Base-by-base conservation (phyloP, 768 basidiomycete genomes). In the Termitomyces sp. region DNA sequence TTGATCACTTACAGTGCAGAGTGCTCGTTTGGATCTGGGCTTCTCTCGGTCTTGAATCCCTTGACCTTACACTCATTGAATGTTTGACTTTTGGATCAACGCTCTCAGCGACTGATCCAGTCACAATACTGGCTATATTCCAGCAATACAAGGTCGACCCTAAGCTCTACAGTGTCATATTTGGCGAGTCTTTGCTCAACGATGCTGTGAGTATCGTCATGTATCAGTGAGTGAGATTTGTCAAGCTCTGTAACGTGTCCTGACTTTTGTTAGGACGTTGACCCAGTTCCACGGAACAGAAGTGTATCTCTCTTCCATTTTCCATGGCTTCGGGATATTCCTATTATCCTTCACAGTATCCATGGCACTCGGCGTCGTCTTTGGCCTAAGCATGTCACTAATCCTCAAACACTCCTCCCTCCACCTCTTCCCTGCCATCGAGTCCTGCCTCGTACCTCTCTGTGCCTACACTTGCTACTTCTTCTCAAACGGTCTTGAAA, bases 201-300 rank as follows among this genome's bases (percentile, higher is more conserved):
- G 97, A 99, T 78, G 97, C 97, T 20, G 97, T 98, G 67, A 94
- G 92, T 81, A 98, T 98, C 77, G 95, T 98, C 72, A 94, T 99
- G 91, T 98, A 98, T 73, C 97, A 99, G 94, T 98, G 70, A 79
- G 94, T 89, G 59, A 45, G 38, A 44, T 44, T 48, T 53, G 2
- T 40, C 35, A 6, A 33, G 24, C 35, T 9, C 26, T 38, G 18
- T 50, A n/a, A 20, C 22, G 35, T 54, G 20, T 30, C 18, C 28
- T 57, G 45, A 52, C 16, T 28, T 16, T 32, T 36, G 14, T 32
- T 30, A 98, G 94, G 71, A 98, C 96, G 0, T 76, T 98, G 53
- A 88, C 90, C 8, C 90, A 87, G 68, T 98, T 98, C 72, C 92
- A 95, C 64, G 92, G 93, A 6, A 80, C 84, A 30, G 92, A 94